Conservation (phyloP, 2,329 filamentous ascomycete genomes). For the Calonectria hawksworthii region DNA sequence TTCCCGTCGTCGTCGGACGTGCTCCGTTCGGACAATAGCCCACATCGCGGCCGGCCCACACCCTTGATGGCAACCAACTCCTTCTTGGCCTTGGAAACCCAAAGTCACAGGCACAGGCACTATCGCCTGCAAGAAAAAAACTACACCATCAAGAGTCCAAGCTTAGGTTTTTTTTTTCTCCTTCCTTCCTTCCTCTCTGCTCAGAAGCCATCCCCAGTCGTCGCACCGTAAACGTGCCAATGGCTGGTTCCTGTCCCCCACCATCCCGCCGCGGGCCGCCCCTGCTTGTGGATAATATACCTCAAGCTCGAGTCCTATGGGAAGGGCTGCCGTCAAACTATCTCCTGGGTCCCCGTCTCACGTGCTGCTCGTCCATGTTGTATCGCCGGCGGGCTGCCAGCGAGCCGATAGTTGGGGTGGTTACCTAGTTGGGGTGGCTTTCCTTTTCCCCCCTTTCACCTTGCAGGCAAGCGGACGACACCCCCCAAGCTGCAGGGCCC, state of each 20-base stretch:
- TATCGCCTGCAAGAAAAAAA: neutral
- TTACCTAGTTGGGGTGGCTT: neutral
- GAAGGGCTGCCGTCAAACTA: neutral
- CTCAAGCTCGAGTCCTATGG: neutral
- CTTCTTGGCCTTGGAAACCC: neutral
- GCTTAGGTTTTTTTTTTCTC: neutral
- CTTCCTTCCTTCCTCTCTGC: neutral
- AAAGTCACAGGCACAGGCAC: neutral
- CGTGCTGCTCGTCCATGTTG: neutral
- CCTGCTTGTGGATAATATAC: constrained; percentile 9
- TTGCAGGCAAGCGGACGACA: neutral
- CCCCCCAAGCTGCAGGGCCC: neutral
- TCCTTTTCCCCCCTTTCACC: neutral
- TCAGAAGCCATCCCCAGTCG: neutral
- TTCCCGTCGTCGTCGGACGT: neutral
- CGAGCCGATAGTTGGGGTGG: neutral
- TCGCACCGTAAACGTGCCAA: neutral
- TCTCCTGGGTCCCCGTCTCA: neutral
- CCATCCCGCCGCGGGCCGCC: constrained; percentile 1
- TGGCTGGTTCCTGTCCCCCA: neutral
- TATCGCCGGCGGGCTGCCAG: neutral
- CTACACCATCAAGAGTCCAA: neutral
- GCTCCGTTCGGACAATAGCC: neutral
- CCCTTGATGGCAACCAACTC: neutral
- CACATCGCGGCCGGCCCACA: neutral